Base-by-base conservation (phyloP, 2,329 filamentous ascomycete species). In the Neonectria sp. region DNA sequence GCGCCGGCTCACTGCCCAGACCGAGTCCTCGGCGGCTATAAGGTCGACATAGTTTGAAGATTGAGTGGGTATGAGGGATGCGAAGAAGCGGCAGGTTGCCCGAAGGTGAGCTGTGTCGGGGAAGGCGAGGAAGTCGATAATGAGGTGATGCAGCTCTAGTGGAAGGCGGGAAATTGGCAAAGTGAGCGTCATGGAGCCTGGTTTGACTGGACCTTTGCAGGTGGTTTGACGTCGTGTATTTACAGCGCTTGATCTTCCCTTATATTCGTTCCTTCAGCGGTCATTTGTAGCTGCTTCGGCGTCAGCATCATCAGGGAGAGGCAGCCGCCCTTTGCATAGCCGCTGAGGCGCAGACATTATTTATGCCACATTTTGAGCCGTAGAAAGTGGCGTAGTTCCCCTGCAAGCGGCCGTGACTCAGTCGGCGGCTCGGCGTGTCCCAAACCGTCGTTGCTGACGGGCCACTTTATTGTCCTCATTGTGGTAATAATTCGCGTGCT, bases 41-140 rank as follows among this genome's bases (percentile, higher is more conserved):
- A 68, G 65, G 13, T 58, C 37, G 6, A 24, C 13, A 24, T 57
- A 61, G 46, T 65, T 4, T 12, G 52, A 61, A 3, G 37, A 17
- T 7, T 68, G 56, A 1, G 35, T 3, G 3, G 56, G 61, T 21
- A 68, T 58, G 17, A 68, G 65, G 24, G 65, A 35, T 17, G 65
- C 65, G 15, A 68, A 61, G 40, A 37, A 24, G 17, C 60, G 61
- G 51, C 60, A 65, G n/a, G 61, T 65, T 17, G 61, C 60, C n/a
- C 57, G 61, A 1, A 60, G 51, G 17, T 60, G 57, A n/a, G 56
- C 52, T 21, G 56, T 65, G 29, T 68, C 65, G 1, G 65, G 61
- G n/a, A 68, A 65, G 29, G 3, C 9, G 13, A 64, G 60, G 8
- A 37, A 6, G 15, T 25, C 3, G 29, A 68, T 40, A 37, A 68